A percentile compares a stretch with the other conserved stretches of the same genome.
Conservation (phyloP, 805 yeast genomes). For the Ogataea zsoltii region DNA sequence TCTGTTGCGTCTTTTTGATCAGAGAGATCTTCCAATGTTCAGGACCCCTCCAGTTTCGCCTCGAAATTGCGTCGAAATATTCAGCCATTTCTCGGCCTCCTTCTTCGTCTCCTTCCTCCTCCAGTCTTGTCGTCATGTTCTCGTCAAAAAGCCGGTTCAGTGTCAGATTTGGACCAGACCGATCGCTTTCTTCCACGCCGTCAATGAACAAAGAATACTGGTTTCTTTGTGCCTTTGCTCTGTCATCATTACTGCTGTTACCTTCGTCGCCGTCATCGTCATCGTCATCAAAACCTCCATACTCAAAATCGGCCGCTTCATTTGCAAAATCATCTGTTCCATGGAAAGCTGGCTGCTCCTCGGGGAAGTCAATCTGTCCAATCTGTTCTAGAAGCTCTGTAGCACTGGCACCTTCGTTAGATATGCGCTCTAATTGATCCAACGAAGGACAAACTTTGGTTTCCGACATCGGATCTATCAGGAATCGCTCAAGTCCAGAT, state of each 20-base stretch:
- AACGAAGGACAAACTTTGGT: conserved; percentile 71
- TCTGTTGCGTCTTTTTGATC: conserved; percentile 16
- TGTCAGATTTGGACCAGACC: conserved; percentile 33
- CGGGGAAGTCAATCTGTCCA: conserved; percentile 23
- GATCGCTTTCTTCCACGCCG: conserved; percentile 30
- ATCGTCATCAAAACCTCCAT: conserved; percentile 17
- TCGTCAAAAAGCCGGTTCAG: conserved; percentile 37
- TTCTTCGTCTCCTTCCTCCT: conserved; percentile 32
- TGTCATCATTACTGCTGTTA: conserved; percentile 25
- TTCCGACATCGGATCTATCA: conserved; percentile 29
- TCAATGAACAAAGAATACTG: conserved; percentile 34
- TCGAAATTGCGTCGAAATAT: conserved; percentile 74
- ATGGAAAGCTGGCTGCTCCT: conserved; percentile 18
- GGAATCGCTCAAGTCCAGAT: conserved; percentile 9
- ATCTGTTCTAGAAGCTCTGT: conserved; percentile 28
- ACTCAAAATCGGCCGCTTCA: conserved; percentile 21
- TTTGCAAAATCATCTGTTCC: conserved; percentile 23
- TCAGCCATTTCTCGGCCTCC: conserved; percentile 56
- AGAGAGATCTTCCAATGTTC: conserved; percentile 87
- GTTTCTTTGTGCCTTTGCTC: conserved; percentile 21
- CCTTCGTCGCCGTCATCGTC: conserved; percentile 29
- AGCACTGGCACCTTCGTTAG: conserved; percentile 30
- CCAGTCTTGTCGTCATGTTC: conserved; percentile 20
- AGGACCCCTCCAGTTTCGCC: conserved; percentile 84
- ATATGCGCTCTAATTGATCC: conserved; percentile 47